Percentiles rank a stretch among this genome's conserved stretches.
Evolutionary conservation across 371 early-diverging fungal species (phyloP).

Genomic region (Syncephalastrum racemosum): DNA sequence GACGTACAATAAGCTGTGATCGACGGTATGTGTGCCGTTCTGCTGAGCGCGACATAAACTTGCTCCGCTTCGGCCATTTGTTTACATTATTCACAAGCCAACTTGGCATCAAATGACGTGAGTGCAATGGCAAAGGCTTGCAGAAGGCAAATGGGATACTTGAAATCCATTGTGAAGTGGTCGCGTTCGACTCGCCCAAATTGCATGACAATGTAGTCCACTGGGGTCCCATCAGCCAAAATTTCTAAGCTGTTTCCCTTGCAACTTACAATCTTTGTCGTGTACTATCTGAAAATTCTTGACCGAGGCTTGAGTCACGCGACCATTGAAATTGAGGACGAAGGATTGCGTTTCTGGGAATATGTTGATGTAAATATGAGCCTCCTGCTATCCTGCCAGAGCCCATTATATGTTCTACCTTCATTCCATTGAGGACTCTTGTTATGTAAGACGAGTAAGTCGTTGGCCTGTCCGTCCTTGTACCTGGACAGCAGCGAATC

Average conservation of each 20-base stretch:
- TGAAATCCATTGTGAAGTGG: constrained; percentile 91
- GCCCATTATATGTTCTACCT: constrained; percentile 38
- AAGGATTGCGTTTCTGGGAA: constrained; percentile 85
- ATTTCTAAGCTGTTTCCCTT: background rate
- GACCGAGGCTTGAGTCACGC: constrained; percentile 93
- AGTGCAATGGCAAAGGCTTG: constrained; percentile 95
- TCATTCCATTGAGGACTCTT: constrained; percentile 94
- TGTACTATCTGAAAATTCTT: constrained; percentile 98
- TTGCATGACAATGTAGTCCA: constrained; percentile 95
- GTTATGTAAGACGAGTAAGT: constrained; percentile 78
- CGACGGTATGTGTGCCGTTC: too few relatives aligned
- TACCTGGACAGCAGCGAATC: constrained; percentile 69
- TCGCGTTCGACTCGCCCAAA: constrained; percentile 88
- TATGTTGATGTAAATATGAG: constrained; percentile 1
- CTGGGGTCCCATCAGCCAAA: constrained; percentile 29
- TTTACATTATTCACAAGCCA: constrained; percentile 77
- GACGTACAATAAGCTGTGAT: too few relatives aligned
- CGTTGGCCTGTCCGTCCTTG: constrained; percentile 56
- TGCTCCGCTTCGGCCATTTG: constrained; percentile 1
- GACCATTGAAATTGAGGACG: constrained; percentile 93
- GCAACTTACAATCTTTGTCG: constrained; percentile 77
- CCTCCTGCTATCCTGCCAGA: background rate
- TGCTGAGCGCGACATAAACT: background rate
- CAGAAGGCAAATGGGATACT: constrained; percentile 91
- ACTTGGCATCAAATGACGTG: constrained; percentile 88